Percentiles rank a stretch among this genome's conserved stretches.
phyloP scores from a whole-genome alignment of 78 protist species.

The slime mould (Dictyostelium discoideum) region dicty_2.7 NC_007089.4:4542501-4543000 shows the following conservation, averaged over 20 bases:
- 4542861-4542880: slow-evolving; percentile 93
- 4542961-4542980: slow-evolving; percentile 94
- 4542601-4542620: slow-evolving; percentile 90
- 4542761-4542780: slow-evolving; percentile 86
- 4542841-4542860: slow-evolving; percentile 93
- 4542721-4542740: slow-evolving; percentile 88
- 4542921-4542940: slow-evolving; percentile 97
- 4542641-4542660: slow-evolving; percentile 93
- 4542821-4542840: slow-evolving; percentile 87
- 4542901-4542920: slow-evolving; percentile 91
- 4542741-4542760: slow-evolving; percentile 85
- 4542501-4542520: slow-evolving; percentile 95
- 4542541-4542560: slow-evolving; percentile 94
- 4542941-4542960: slow-evolving; percentile 95
- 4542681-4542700: slow-evolving; percentile 95
- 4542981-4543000: slow-evolving; percentile 94
- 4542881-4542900: slow-evolving; percentile 95
- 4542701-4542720: slow-evolving; percentile 95
- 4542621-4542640: slow-evolving; percentile 95
- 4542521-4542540: slow-evolving; percentile 97
- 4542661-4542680: slow-evolving; percentile 90
- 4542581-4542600: slow-evolving; percentile 92
- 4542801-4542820: slow-evolving; percentile 87
- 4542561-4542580: slow-evolving; percentile 98
- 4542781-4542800: slow-evolving; percentile 30